phyloP scores from a whole-genome alignment of 139 green algal genomes.

The Astrephomene gubernaculifera region DNA sequence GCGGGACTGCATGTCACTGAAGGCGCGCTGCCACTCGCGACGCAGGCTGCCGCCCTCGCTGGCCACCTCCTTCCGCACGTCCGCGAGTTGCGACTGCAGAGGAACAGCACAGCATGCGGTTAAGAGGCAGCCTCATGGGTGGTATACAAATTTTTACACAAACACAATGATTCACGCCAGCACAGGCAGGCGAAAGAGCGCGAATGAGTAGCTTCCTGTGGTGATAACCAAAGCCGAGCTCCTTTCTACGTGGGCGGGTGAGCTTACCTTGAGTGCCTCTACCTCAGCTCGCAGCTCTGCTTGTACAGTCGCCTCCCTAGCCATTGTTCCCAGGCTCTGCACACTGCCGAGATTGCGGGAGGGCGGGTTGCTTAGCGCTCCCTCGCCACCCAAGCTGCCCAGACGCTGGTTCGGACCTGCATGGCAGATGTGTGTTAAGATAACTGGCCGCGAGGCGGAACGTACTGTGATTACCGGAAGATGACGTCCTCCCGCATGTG shows the following conservation, averaged over 20 bases:
- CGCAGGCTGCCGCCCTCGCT: constrained; percentile 37
- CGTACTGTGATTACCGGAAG: too few species aligned
- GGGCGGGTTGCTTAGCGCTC: neutral
- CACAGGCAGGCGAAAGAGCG: neutral
- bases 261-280: constrained; percentile 17
- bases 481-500: too few species aligned
- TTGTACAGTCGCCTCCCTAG: neutral
- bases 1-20: constrained; percentile 42
- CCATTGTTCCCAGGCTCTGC: neutral
- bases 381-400: neutral
- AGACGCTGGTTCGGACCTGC: neutral
- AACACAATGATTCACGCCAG: neutral
- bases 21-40: constrained; percentile 41
- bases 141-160: neutral
- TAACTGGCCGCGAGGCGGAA: too few species aligned
- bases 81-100: neutral
- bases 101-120: too few species aligned
- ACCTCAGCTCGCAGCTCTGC: constrained; percentile 1
- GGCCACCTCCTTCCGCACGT: constrained; percentile 14
- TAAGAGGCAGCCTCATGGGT: neutral
- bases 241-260: neutral
- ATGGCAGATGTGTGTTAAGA: too few species aligned
- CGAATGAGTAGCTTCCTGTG: neutral
- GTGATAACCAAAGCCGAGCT: neutral
- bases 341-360: neutral